Evolutionary conservation across 148 eudicot species (phyloP), one percentile per base, ranked within the genome.

Genomic region (Salicornia ramosissima): DNA sequence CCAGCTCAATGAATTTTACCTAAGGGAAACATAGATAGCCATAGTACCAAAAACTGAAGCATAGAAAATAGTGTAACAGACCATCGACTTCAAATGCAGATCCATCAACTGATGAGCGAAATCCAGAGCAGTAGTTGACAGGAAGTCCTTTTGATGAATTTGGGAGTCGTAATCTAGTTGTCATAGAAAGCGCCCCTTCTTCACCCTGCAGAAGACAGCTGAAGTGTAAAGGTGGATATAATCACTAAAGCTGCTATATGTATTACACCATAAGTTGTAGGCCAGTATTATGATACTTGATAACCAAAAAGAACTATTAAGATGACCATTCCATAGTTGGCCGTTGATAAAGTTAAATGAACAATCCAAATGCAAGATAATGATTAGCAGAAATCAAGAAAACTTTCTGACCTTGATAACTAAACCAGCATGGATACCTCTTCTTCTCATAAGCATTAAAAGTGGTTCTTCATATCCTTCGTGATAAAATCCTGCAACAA

Each of bases 181-280:
- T 93, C 98, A 93, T 90, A 50, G 98, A 93, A 67, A 93, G 90
- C 8, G 97, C 97, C 64, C 98, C 98, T 80, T 93, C 98, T 83
- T 93, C 98, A 36, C 98, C 98, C 98, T 93, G 74, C 71, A 81
- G 25, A 64, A 57, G 47, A 72, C 22, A 46, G 30, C 39, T 18
- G 54, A 40, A 30, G 53, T 36, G 21, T 68, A 21, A 71, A 51
- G 64, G 9, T 49, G 56, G 31, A 70, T 19, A 26, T 24, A 40
- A 45, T 21, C 2, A 10, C 16, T 45, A 69, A 43, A 30, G 49
- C 31, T 43, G 19, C 47, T 14, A 31, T 65, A 53, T 15, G 60
- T n/a, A 0, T 1, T 28, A 60, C n/a, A 74, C 11, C 19, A 56
- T 24, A 33, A 11, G 30, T 29, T 28, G 14, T 14, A 6, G 10